Evolutionary conservation across 306 rosid species (phyloP), one percentile per base, ranked within the genome.

Genomic region (Pterocarpus macrocarpus): DNA sequence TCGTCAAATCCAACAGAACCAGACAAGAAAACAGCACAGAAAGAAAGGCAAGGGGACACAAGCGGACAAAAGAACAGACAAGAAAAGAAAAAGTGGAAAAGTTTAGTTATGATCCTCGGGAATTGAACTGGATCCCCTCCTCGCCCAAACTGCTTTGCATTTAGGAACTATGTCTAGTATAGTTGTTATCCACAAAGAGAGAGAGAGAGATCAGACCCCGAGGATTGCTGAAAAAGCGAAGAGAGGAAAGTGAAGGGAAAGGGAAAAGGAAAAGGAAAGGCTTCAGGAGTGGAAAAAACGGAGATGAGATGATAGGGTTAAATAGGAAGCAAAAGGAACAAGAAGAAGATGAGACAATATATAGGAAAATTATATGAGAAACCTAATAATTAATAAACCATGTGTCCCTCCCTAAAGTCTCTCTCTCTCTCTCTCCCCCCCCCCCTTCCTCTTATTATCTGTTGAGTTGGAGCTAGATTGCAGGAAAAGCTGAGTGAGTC

Each of bases 151-250:
- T 1, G 28, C 28, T 22, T 22, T 22, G 28, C 28, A 22, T 22
- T 22, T 1, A 0, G 28, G 28, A 22, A 22, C 28, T 0, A 22
- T 22, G 28, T 22, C 28, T 22, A 22, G 28, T 22, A 22, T 22
- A 22, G 28, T 22, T 22, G 28, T 22, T 22, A 22, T 22, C 28
- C 28, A 22, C 28, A 22, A 22, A 22, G 28, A 22, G 28, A 22
- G 28, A 22, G 78, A 78, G 55, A 75, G 85, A 83, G 79, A 79
- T 86, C 92, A 82, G 95, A 89, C 89, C 94, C 97, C 97, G 81
- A 92, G 92, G 86, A 79, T 5, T 11, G 3, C 2, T 22, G 28
- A 22, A 22, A 22, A 22, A 22, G 28, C 28, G 28, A 22, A 22
- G 28, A 22, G 28, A 22, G 28, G 28, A 22, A 22, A 22, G 28